Evolutionary conservation across 257 asterid genomes (phyloP), one percentile per base, ranked within the genome.

Genomic region (Forsythia viridissima): DNA sequence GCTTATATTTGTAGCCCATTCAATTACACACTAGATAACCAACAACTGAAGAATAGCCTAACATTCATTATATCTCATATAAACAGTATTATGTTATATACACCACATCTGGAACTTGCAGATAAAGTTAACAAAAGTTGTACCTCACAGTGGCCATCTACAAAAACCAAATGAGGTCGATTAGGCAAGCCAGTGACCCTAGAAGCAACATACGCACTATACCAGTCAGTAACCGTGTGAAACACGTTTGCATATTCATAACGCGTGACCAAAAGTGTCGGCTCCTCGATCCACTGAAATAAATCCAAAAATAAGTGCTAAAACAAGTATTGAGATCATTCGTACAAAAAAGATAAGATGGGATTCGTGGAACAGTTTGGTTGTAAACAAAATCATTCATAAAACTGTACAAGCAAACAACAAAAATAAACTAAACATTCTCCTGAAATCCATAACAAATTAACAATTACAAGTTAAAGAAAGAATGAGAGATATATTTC

Each of bases 61-160:
- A 51, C 9, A 15, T 51, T 51, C 59, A 15, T 13, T 13, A 15
- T 15, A 51, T 51, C 15, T 51, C 59, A 51, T 15, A 11, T 51
- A 51, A 1, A 51, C 59, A 51, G 76, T 21, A 51, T 5, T 48
- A n/a, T 18, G 34, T 5, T 15, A 43, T 44, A 68, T 41, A 44
- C 18, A 57, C 37, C 34, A 30, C 34, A 30, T 30, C 34, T 30
- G 34, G 6, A 75, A 18, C 43, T 34, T 70, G 43, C 34, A 57
- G 55, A 43, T 18, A 38, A 11, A 74, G 7, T n/a, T 51, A 55
- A 24, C 3, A 70, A 36, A 10, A 72, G 55, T 63, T 82, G 40
- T 90, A 96, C 99, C 97, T 93, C 91, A 82, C 98, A 92, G 79
- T 96, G 99, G 61, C 99, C 99, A 83, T 96, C 99, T 30, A 96